A percentile compares a stretch with the other conserved stretches of the same genome.
These are phyloP conservation scores for Fusarium agapanthi DNA, from an alignment of 2,329 filamentous ascomycete genomes.

Conservation along the genomic window DNA sequence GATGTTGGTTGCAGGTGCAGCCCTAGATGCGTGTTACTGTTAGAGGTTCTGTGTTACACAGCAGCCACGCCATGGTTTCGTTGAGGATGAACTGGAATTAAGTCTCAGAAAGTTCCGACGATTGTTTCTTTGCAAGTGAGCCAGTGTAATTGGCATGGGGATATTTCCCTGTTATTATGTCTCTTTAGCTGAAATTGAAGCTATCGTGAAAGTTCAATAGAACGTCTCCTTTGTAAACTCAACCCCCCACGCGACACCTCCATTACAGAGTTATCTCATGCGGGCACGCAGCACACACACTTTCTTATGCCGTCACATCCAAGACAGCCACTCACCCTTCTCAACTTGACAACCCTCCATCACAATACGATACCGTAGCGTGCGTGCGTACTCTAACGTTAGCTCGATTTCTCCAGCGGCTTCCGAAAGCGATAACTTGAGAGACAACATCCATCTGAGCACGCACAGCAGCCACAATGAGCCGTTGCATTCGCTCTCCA, in stretches of 20 bases:
- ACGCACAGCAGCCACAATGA: constrained; percentile 24
- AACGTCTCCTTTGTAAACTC: not conserved
- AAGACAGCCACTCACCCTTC: constrained; percentile 20
- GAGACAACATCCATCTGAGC: constrained; percentile 11
- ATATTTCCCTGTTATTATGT: not conserved
- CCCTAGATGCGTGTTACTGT: constrained; percentile 10
- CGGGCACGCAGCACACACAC: constrained; percentile 8
- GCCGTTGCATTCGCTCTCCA: constrained; percentile 25
- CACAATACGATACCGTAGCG: constrained; percentile 7
- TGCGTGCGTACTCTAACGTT: not conserved
- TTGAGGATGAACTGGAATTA: constrained; percentile 18
- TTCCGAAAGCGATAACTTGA: constrained; percentile 20
- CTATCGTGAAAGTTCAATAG: constrained; percentile 15
- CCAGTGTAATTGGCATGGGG: not conserved
- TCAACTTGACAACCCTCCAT: constrained; percentile 11
- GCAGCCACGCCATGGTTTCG: constrained; percentile 13
- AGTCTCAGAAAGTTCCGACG: not conserved
- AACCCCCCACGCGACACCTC: constrained; percentile 19
- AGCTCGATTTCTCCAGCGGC: constrained; percentile 7
- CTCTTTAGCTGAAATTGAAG: not conserved
- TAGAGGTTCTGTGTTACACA: constrained; percentile 21
- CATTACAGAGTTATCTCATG: constrained; percentile 12
- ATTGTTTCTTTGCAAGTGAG: not conserved
- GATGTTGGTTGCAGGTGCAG: constrained; percentile 23
- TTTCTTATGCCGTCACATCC: constrained; percentile 25